Evolutionary conservation across 2,329 filamentous ascomycete species (phyloP).

Genomic region (Anthostomella pinea): DNA sequence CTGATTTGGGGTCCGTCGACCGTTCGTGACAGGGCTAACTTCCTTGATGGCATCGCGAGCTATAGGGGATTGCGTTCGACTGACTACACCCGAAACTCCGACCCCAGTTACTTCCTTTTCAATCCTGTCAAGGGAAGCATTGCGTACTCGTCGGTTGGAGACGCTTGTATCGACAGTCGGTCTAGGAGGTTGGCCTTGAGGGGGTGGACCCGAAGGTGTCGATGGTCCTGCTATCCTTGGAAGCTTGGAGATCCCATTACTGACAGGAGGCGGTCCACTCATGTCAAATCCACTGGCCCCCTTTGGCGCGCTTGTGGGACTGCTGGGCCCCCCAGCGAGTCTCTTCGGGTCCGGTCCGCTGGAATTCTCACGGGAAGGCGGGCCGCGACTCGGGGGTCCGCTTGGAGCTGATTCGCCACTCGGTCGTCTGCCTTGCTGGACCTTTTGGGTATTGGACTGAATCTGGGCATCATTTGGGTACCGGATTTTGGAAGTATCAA

Average conservation of each 20-base stretch:
- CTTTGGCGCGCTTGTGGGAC: slow-evolving; percentile 39
- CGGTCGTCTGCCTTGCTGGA: slow-evolving; percentile 40
- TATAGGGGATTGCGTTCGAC: slow-evolving; percentile 41
- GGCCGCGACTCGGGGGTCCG: slow-evolving; percentile 30
- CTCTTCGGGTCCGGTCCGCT: slow-evolving; percentile 52
- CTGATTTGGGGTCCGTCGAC: slow-evolving; percentile 63
- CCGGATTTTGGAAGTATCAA: slow-evolving; percentile 94
- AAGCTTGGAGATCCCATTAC: slow-evolving; percentile 37
- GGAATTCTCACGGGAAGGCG: slow-evolving; percentile 50
- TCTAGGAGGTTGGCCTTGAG: slow-evolving; percentile 52
- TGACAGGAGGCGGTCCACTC: slow-evolving; percentile 33
- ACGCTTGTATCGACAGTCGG: slow-evolving; percentile 41
- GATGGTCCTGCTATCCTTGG: slow-evolving; percentile 38
- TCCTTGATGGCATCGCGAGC: slow-evolving; percentile 41
- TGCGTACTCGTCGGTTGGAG: slow-evolving; percentile 42
- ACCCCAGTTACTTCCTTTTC: slow-evolving; percentile 32
- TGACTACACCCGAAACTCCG: slow-evolving; percentile 36
- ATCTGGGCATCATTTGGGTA: slow-evolving; percentile 77
- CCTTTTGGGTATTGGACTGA: slow-evolving; percentile 37
- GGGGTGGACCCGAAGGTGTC: slow-evolving; percentile 50
- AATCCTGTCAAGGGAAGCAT: slow-evolving; percentile 48
- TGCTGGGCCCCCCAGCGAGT: slow-evolving; percentile 33
- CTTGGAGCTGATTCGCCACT: slow-evolving; percentile 34
- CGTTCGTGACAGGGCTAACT: slow-evolving; percentile 55
- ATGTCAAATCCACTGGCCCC: slow-evolving; percentile 41